Evolutionary conservation across 2,329 filamentous ascomycete genomes (phyloP), one percentile per base, ranked within the genome.

Genomic region (Stemphylium beticola): DNA sequence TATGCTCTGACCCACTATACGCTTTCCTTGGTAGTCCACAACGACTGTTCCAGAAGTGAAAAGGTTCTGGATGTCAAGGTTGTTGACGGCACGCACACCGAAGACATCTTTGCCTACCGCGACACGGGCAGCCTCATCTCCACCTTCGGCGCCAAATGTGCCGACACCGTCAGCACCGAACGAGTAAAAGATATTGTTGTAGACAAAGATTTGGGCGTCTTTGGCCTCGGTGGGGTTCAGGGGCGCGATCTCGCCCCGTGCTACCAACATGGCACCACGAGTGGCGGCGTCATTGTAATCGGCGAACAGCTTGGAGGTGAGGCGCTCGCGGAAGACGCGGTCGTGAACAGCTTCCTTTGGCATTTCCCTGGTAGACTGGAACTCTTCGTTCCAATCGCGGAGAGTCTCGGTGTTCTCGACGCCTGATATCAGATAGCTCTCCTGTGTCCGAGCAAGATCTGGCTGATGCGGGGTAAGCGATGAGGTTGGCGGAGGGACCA

Each of bases 141-240:
- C 95, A 63, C 95, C 95, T 78, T 99, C 95, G 3, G 90, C 93
- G 10, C 92, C 93, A 76, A 99, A 99, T 14, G 95, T 99, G 38
- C 95, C 93, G 40, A 98, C 95, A 47, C 95, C 96, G 74, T 99
- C 95, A 39, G 95, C 93, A 59, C 95, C 95, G 67, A 97, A 98
- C 0, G 95, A 98, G 81, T 96, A 99, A 81, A 99, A 99, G 64
- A 99, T 92, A 78, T 99, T 99, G 82, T 98, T 98, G 82, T 98
- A 97, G 20, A 99, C 93, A 70, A 96, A 99, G 62, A 99, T 99
- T 75, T 99, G 95, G 4, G 95, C 95, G 74, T 99, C 93, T 64
- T 84, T 86, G 60, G 84, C 87, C 78, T 99, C 95, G 0, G 93
- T 98, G 6, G 95, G 96, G 79, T 99, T 99, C 49, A 99, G 79